phyloP scores from a whole-genome alignment of 495 filamentous ascomycete genomes.

The Chlorociboria aeruginascens region DNA sequence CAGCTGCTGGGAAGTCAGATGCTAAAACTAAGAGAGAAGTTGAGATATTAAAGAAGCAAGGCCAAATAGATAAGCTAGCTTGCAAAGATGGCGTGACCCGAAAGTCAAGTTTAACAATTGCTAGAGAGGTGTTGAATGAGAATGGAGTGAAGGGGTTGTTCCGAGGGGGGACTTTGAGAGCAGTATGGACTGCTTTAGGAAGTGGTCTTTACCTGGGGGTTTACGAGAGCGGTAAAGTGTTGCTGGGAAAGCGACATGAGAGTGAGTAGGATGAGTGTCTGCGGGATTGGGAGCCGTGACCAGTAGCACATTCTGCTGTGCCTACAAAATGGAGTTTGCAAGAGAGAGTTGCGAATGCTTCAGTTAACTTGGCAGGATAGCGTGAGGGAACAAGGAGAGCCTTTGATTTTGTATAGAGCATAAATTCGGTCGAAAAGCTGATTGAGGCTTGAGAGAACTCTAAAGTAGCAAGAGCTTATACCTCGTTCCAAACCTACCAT shows the following conservation, averaged over 20 bases:
- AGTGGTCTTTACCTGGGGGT: slow-evolving; percentile 76
- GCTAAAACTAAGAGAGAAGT: slow-evolving; percentile 11
- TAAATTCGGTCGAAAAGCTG: no score
- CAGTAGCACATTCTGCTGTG: no score
- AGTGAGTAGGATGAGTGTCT: not conserved
- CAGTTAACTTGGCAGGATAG: no score
- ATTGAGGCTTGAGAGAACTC: no score
- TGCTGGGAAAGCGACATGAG: slow-evolving; percentile 33
- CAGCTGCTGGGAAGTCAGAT: slow-evolving; percentile 21
- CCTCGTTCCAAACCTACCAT: no score
- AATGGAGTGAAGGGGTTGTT: slow-evolving; percentile 65
- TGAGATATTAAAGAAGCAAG: slow-evolving; percentile 13
- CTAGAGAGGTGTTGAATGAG: slow-evolving; percentile 44
- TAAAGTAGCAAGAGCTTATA: no score
- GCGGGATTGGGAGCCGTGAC: no score
- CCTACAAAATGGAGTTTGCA: no score
- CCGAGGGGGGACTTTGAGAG: slow-evolving; percentile 60
- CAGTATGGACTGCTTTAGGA: slow-evolving; percentile 70
- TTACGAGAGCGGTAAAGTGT: slow-evolving; percentile 69
- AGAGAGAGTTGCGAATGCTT: no score
- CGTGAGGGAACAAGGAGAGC: no score
- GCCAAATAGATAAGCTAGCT: slow-evolving; percentile 17
- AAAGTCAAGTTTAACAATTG: slow-evolving; percentile 40
- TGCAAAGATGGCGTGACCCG: slow-evolving; percentile 20
- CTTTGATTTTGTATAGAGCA: no score